Evolutionary conservation across 2,329 filamentous ascomycete species (phyloP).

Genomic region (Botrytis galanthina): DNA sequence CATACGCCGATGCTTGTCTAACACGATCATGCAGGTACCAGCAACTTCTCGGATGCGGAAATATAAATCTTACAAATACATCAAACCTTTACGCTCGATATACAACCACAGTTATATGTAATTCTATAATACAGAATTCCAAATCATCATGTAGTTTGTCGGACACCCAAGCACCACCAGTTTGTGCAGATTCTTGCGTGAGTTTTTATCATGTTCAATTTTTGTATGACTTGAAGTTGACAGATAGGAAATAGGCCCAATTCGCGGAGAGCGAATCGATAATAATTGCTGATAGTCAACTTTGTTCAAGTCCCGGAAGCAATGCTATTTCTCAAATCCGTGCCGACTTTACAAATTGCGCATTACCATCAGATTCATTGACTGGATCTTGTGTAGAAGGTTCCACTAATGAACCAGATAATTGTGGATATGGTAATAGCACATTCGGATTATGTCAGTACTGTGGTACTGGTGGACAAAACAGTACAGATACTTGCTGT

Average conservation of each 20-base stretch:
- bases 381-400: slow-evolving; percentile 74
- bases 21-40: slow-evolving; percentile 63
- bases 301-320: slow-evolving; percentile 66
- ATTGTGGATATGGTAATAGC: slow-evolving; percentile 79
- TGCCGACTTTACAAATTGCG: slow-evolving; percentile 89
- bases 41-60: slow-evolving; percentile 74
- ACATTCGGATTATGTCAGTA: slow-evolving; percentile 80
- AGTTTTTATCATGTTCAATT: slow-evolving; percentile 38
- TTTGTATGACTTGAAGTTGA: slow-evolving; percentile 36
- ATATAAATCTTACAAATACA: slow-evolving; percentile 74
- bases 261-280: slow-evolving; percentile 86
- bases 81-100: slow-evolving; percentile 87
- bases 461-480: slow-evolving; percentile 77
- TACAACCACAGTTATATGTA: slow-evolving; percentile 89
- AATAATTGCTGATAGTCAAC: slow-evolving; percentile 68
- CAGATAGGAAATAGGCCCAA: slow-evolving; percentile 55
- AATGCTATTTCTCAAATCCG: slow-evolving; percentile 75
- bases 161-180: slow-evolving; percentile 62
- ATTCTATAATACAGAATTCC: slow-evolving; percentile 89
- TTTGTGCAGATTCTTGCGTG: slow-evolving; percentile 90
- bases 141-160: slow-evolving; percentile 65
- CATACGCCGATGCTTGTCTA: slow-evolving; percentile 34
- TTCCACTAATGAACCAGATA: slow-evolving; percentile 73
- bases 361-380: slow-evolving; percentile 76
- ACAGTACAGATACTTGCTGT: slow-evolving; percentile 94